Evolutionary conservation across 208 protist species (phyloP).

Genomic region (Acanthamoeba divionensis): DNA sequence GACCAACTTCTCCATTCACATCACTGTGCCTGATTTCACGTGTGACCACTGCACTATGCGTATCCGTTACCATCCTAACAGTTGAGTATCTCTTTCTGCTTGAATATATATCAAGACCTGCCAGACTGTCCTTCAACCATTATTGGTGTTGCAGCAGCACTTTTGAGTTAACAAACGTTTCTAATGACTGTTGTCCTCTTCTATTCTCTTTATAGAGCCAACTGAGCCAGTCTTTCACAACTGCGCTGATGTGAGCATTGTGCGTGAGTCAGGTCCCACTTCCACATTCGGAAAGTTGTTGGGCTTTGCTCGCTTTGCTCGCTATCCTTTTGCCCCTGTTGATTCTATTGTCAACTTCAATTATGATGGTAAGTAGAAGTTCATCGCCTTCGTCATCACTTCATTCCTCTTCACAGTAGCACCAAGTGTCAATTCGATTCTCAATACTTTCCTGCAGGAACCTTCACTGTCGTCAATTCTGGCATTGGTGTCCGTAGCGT

Average conservation of each 20-base stretch:
- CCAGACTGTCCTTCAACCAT: too few species aligned
- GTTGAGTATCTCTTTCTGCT: neutral
- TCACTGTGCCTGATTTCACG: neutral
- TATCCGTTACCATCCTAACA: conserved; percentile 25
- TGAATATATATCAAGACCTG: too few species aligned
- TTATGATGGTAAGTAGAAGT: neutral
- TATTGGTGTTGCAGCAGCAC: too few species aligned
- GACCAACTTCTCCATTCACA: conserved; percentile 38
- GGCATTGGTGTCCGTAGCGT: too few species aligned
- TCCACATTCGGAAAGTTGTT: neutral
- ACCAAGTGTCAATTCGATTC: too few species aligned
- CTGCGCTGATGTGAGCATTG: neutral
- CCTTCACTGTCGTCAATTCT: too few species aligned
- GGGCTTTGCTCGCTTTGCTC: neutral
- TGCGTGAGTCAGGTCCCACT: neutral
- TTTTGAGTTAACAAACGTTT: too few species aligned
- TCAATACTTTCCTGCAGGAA: too few species aligned
- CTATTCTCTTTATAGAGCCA: neutral
- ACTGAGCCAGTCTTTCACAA: conserved; percentile 25
- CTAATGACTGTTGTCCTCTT: too few species aligned
- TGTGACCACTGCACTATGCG: neutral
- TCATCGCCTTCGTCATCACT: too few species aligned
- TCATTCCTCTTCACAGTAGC: too few species aligned
- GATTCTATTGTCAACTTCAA: neutral
- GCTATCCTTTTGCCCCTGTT: neutral